Conservation (phyloP, 495 filamentous ascomycete genomes). For the Aspergillus heteromorphus region DNA sequence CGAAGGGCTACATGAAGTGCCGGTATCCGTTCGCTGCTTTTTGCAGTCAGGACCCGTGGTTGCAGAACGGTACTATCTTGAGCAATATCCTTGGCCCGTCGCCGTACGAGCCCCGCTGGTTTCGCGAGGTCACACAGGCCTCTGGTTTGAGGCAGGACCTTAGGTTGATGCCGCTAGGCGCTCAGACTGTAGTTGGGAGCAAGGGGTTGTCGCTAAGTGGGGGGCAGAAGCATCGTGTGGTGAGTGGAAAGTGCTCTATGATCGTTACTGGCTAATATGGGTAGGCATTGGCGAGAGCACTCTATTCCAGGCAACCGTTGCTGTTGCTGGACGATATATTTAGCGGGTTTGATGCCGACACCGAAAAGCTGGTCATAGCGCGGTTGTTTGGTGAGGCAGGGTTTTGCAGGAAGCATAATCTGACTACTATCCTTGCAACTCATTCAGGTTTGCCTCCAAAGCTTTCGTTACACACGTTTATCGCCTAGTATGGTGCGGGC, state of each 20-base stretch:
- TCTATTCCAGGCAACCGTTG: not conserved
- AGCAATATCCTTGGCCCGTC: not conserved
- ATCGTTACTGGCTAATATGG: not conserved
- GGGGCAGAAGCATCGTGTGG: not conserved
- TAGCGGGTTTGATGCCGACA: not conserved
- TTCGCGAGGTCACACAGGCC: not conserved
- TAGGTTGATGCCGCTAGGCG: not conserved
- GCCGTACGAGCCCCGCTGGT: not conserved
- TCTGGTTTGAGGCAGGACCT: not conserved
- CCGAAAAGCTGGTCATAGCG: not conserved
- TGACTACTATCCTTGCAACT: not conserved
- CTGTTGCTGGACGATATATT: not conserved
- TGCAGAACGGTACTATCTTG: not conserved
- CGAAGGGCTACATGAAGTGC: not conserved
- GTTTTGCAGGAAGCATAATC: not conserved
- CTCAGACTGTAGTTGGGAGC: not conserved
- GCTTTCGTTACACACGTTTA: no score
- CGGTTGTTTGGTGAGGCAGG: not conserved
- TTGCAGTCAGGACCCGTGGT: not conserved
- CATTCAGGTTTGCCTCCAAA: not conserved
- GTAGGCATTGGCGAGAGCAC: not conserved
- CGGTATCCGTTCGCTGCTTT: not conserved
- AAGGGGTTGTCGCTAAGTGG: not conserved
- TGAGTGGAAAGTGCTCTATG: not conserved
- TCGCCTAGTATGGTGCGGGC: not conserved